These are phyloP conservation scores for Artomyces pyxidatus DNA, from an alignment of 768 basidiomycete genomes.

Conservation along the genomic window DNA sequence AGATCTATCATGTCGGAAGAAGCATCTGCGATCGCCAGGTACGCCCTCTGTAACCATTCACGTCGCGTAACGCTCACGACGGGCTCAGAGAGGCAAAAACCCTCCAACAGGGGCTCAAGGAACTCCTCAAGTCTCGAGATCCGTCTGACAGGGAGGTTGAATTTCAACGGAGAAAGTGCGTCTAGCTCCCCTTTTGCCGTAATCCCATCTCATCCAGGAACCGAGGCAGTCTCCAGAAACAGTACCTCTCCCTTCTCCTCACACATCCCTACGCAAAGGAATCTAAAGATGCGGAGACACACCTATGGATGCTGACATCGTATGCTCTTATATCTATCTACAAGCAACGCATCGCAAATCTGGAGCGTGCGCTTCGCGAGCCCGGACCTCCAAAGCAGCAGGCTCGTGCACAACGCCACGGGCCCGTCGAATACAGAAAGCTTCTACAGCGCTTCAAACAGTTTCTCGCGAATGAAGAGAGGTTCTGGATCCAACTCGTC, in stretches of 20 bases:
- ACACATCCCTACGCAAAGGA: conserved; percentile 62
- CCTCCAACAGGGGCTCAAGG: conserved; percentile 68
- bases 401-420: conserved; percentile 36
- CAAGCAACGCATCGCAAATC: conserved; percentile 61
- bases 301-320: conserved; percentile 90
- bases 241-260: conserved; percentile 62
- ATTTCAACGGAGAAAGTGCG: conserved; percentile 79
- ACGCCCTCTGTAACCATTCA: conserved; percentile 2
- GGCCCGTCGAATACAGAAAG: conserved; percentile 78
- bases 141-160: conserved; percentile 87
- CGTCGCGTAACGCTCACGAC: conserved; percentile 10
- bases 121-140: conserved; percentile 60
- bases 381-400: conserved; percentile 25
- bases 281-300: conserved; percentile 71
- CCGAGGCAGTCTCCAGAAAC: conserved; percentile 51
- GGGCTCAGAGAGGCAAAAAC: conserved; percentile 65
- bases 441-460: conserved; percentile 82
- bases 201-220: conserved; percentile 15
- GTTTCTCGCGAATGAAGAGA: conserved; percentile 85
- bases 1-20: conserved; percentile 38
- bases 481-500: conserved; percentile 82
- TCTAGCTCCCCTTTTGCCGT: conserved; percentile 6
- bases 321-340: conserved; percentile 78
- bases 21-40: conserved; percentile 32
- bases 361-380: conserved; percentile 37